phyloP scores from a whole-genome alignment of 2,329 filamentous ascomycete genomes.

The Venturia pyrina region DNA sequence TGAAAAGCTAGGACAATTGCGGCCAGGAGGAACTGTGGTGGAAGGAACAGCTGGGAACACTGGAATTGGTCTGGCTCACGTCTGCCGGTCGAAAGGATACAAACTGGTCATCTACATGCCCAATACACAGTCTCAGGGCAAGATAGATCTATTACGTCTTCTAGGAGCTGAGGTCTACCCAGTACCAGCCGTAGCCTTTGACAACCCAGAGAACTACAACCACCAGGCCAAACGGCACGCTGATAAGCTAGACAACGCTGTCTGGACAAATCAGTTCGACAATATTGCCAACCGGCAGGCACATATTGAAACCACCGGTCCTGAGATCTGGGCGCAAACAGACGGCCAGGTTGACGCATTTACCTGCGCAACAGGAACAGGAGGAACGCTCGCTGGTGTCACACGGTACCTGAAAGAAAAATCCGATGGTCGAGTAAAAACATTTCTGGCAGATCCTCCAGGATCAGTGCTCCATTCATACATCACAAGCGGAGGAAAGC shows the following conservation, averaged over 20 bases:
- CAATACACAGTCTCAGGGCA: constrained; percentile 95
- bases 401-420: constrained; percentile 83
- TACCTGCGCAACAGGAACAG: constrained; percentile 89
- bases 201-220: constrained; percentile 95
- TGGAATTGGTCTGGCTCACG: constrained; percentile 92
- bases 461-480: constrained; percentile 91
- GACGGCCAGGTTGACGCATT: constrained; percentile 80
- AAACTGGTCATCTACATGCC: constrained; percentile 99
- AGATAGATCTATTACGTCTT: constrained; percentile 84
- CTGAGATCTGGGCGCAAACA: constrained; percentile 95
- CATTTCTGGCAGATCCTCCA: constrained; percentile 86
- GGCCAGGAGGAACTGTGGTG: constrained; percentile 83
- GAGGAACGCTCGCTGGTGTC: constrained; percentile 78
- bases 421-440: constrained; percentile 68
- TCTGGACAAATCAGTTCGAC: constrained; percentile 99
- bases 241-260: constrained; percentile 73
- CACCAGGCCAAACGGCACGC: constrained; percentile 88
- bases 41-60: constrained; percentile 98
- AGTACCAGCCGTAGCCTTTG: constrained; percentile 89
- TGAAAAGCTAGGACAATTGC: constrained; percentile 74
- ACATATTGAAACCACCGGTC: constrained; percentile 93
- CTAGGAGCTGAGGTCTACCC: constrained; percentile 93
- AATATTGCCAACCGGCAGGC: constrained; percentile 89
- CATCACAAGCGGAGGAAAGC: constrained; percentile 71
- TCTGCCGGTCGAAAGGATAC: constrained; percentile 87